Evolutionary conservation across 225 moss, liverwort and hornwort genomes (phyloP), one percentile per base, ranked within the genome.

Genomic region (Pseudoscleropodium purum): DNA sequence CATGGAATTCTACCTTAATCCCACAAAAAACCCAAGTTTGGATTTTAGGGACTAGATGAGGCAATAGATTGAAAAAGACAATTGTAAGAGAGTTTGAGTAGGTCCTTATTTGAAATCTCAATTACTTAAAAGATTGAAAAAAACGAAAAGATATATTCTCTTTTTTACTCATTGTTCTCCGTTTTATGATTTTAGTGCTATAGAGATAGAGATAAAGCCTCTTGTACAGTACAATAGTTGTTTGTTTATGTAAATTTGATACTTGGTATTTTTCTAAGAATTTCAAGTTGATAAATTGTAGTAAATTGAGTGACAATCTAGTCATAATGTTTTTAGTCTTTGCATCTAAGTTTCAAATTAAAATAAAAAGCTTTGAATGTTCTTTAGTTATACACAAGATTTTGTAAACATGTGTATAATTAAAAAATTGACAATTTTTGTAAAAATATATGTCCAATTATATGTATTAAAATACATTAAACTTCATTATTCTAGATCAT

Each of bases 31-130:
- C 41, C 7, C 4, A 41, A 39, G 4, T 70, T 70, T 39, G 25
- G 8, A 39, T 70, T 39, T n/a, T n/a, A n/a, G n/a, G n/a, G n/a
- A n/a, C n/a, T n/a, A n/a, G n/a, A n/a, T n/a, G n/a, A n/a, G n/a
- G n/a, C n/a, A n/a, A n/a, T n/a, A 4, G 5, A 70, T 39, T 0
- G 0, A 15, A 0, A 8, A 70, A 14, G 25, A 8, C 39, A 39
- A 25, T 70, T 39, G 70, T n/a, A 2, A 69, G n/a, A 24, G 24
- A n/a, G 7, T 69, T 69, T 23, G 4, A n/a, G 1, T n/a, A n/a
- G 21, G 4, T 21, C 7, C 2, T 67, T 21, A 19, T 2, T 68
- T n/a, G 23, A 69, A n/a, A 69, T 7, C 1, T n/a, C 2, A 68
- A n/a, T 6, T 12, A 37, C 4, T 23, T 37, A 13, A 69, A 69